phyloP scores from a whole-genome alignment of 2,329 filamentous ascomycete genomes.

The Talaromyces sp. region DNA sequence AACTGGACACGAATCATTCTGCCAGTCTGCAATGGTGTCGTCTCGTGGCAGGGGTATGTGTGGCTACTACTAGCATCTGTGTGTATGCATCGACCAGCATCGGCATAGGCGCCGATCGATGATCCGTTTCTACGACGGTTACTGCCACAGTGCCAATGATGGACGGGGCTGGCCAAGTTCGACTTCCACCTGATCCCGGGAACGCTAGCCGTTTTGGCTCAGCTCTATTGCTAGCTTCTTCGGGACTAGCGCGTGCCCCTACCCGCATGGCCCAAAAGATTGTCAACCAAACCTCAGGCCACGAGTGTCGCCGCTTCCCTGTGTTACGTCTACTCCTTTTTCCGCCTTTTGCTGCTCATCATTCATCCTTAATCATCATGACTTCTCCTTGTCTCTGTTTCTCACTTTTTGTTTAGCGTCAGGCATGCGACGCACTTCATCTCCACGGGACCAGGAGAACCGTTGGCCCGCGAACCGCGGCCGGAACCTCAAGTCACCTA shows the following conservation, averaged over 20 bases:
- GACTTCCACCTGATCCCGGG: constrained; percentile 17
- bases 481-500: constrained; percentile 32
- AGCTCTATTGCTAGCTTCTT: constrained; percentile 25
- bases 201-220: constrained; percentile 32
- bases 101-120: constrained; percentile 17
- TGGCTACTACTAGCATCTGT: not conserved
- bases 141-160: too few species aligned
- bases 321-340: not conserved
- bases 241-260: constrained; percentile 27
- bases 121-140: constrained; percentile 20
- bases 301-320: not conserved
- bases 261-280: not conserved
- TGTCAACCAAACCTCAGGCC: constrained; percentile 6
- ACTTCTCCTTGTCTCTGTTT: not conserved
- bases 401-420: constrained; percentile 21
- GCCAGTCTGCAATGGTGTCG: not conserved
- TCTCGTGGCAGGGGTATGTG: not conserved
- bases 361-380: not conserved
- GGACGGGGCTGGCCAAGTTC: not conserved
- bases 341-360: not conserved
- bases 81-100: constrained; percentile 4
- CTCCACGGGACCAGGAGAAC: constrained; percentile 33
- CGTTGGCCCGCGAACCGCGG: constrained; percentile 37
- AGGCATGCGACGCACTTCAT: constrained; percentile 37
- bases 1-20: not conserved